Percentiles rank a stretch among this genome's conserved stretches.
Conservation (phyloP, 2,329 filamentous ascomycete species). For the Pseudocercospora fuligena region DNA sequence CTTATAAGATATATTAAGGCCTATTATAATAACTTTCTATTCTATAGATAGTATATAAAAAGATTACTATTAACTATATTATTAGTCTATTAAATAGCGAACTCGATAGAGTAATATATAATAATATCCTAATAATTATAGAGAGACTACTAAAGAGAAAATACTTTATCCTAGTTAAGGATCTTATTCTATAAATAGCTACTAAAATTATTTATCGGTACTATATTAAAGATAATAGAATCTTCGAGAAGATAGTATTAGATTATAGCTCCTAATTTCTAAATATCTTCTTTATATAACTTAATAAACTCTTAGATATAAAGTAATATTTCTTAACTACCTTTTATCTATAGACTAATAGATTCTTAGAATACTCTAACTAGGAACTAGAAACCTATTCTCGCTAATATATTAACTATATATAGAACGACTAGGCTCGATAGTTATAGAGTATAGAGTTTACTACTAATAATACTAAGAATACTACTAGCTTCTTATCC, state of each 20-base stretch:
- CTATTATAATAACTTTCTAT: neutral
- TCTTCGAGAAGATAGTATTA: neutral
- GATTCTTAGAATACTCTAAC: neutral
- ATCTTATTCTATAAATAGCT: neutral
- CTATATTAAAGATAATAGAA: too few relatives aligned
- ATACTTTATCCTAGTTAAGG: neutral
- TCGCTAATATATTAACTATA: neutral
- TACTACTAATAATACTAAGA: neutral
- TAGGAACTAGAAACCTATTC: neutral
- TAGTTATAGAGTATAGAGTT: neutral
- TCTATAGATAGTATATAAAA: neutral
- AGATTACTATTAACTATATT: neutral
- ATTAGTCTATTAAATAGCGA: neutral
- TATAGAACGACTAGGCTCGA: too few relatives aligned
- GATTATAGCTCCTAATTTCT: neutral
- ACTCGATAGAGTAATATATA: neutral
- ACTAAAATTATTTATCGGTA: neutral
- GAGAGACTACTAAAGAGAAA: neutral
- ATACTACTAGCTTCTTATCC: neutral
- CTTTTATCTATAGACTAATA: neutral
- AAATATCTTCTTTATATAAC: neutral
- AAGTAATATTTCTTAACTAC: neutral
- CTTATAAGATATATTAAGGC: neutral
- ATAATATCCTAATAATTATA: neutral
- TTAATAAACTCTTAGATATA: neutral